Percentiles rank a stretch among this genome's conserved stretches.
phyloP scores from a whole-genome alignment of 306 rosid species.

The Fragaria vesca region DNA sequence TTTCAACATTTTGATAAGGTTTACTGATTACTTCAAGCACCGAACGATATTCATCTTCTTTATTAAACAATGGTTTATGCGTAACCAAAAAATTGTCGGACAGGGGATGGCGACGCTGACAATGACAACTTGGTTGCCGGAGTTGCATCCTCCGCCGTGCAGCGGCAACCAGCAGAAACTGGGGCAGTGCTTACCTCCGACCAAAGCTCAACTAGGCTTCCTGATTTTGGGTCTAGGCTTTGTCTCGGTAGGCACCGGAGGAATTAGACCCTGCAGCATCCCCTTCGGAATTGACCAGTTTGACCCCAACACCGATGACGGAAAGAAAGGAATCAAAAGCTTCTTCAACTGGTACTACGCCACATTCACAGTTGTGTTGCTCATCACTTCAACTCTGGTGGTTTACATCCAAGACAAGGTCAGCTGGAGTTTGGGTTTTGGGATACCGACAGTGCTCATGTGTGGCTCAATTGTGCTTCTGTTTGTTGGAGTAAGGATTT shows the following conservation, averaged over 20 bases:
- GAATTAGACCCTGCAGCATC: conserved; percentile 71
- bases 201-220: conserved; percentile 25
- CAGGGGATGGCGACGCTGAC: conserved; percentile 80
- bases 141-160: conserved; percentile 65
- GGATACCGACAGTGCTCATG: conserved; percentile 53
- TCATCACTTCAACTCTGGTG: conserved; percentile 46
- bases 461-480: conserved; percentile 45
- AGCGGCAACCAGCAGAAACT: conserved; percentile 17
- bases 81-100: not conserved
- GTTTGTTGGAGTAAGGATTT: conserved; percentile 45
- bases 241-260: conserved; percentile 56
- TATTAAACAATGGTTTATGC: not conserved
- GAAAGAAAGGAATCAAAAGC: conserved; percentile 55
- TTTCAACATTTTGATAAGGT: not conserved
- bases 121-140: conserved; percentile 57
- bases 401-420: conserved; percentile 66
- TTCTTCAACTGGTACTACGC: conserved; percentile 76
- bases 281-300: conserved; percentile 82
- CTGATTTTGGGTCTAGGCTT: conserved; percentile 43
- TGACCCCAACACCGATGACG: conserved; percentile 50
- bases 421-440: conserved; percentile 78
- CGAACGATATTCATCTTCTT: no score
- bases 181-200: conserved; percentile 47
- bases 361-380: conserved; percentile 33
- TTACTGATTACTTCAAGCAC: no score